Evolutionary conservation across 2,329 filamentous ascomycete species (phyloP).

Genomic region (Microdochium paspali): DNA sequence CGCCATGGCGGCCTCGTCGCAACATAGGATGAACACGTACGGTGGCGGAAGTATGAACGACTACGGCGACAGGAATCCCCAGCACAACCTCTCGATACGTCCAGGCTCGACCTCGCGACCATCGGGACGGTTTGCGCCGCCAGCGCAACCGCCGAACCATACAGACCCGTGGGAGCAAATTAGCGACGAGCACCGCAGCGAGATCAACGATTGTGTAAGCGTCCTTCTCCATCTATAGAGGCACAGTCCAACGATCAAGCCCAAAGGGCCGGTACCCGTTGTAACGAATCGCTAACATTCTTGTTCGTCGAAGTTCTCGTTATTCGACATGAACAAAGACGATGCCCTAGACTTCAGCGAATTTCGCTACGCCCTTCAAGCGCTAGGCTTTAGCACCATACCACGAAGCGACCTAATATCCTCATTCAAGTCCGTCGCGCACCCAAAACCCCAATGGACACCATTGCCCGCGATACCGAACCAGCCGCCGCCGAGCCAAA

Average conservation of each 20-base stretch:
- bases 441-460: constrained; percentile 52
- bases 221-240: neutral
- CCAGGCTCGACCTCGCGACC: constrained; percentile 14
- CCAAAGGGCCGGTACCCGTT: too few relatives aligned
- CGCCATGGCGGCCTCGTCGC: neutral
- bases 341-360: constrained; percentile 94
- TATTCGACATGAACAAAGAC: constrained; percentile 97
- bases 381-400: constrained; percentile 78
- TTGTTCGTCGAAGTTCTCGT: constrained; percentile 56
- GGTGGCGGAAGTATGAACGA: constrained; percentile 20
- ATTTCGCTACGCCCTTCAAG: constrained; percentile 91
- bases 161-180: constrained; percentile 36
- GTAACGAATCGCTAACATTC: constrained; percentile 11
- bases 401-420: constrained; percentile 76
- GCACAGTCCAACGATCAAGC: neutral
- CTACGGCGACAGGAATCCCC: constrained; percentile 9
- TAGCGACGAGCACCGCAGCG: constrained; percentile 82
- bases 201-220: constrained; percentile 85
- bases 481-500: constrained; percentile 34
- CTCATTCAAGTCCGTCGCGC: constrained; percentile 73
- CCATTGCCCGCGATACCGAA: constrained; percentile 29
- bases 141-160: constrained; percentile 17
- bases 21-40: neutral
- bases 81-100: constrained; percentile 16
- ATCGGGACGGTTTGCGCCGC: constrained; percentile 18